Base-by-base conservation (phyloP, 2,329 filamentous ascomycete species). In the Cordyceps fumosorosea region DNA sequence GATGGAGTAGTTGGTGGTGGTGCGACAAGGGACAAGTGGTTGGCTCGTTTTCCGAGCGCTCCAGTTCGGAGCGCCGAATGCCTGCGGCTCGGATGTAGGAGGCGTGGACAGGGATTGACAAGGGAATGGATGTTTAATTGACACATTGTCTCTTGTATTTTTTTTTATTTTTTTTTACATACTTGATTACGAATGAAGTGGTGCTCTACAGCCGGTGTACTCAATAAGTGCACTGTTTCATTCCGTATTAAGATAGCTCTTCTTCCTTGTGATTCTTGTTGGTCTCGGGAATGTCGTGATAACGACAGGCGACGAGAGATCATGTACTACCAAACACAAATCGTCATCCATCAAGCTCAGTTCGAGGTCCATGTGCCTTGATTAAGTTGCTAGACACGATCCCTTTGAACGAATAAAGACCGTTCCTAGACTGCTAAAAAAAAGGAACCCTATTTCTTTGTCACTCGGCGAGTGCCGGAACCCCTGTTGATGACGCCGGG, bases 11-110 rank as follows among this genome's bases (percentile, higher is more conserved):
- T 29, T 29, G 29, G 29, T 29, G 54, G 42, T 47, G 54, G 54
- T 56, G 54, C 54, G 24, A 56, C 54, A 45, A 56, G 11, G 52
- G 32, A 29, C 24, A 5, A 12, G 34, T 26, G 22, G 24, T 18
- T 4, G 24, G 54, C 54, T 56, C 54, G 54, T 22, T 56, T 47
- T 56, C 54, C 54, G 54, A 56, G 42, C 42, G 42, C n/a, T 45
- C 18, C 3, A 16, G 42, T 47, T 56, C 54, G 54, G 54, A 56
- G 42, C 42, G 54, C 54, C 54, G 54, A 56, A 34, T 14, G n/a
- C n/a, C 8, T 14, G n/a, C 29, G 20, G 53, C 53, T 56, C 53
- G 53, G 53, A 37, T 53, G 26, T 20, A 18, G 50, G 26, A 22
- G 16, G 50, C 10, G 50, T 40, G 51, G 51, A 40, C 37, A 16